Conservation (phyloP, 177 flowering plant species). For the Telopea speciosissima region DNA sequence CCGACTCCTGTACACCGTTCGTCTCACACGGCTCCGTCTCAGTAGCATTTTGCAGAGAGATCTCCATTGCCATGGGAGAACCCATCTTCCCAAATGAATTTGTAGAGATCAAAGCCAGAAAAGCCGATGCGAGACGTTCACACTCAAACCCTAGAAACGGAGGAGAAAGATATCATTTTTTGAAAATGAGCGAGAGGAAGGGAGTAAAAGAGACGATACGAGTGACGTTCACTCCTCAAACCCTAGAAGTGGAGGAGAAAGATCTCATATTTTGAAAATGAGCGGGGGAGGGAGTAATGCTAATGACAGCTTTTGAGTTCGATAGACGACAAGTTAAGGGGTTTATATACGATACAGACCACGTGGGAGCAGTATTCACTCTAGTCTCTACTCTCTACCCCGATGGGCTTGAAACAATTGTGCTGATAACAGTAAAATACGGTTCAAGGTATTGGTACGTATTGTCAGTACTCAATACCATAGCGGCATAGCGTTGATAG, state of each 20-base stretch:
- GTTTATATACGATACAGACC: too few relatives aligned
- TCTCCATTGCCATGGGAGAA: conserved; percentile 57
- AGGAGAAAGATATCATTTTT: not conserved
- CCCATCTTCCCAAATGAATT: conserved; percentile 30
- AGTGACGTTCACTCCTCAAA: conserved; percentile 6
- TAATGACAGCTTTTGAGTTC: too few relatives aligned
- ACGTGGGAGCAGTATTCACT: too few relatives aligned
- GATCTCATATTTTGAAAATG: not conserved
- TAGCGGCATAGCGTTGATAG: too few relatives aligned
- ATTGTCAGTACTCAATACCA: too few relatives aligned
- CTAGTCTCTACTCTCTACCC: too few relatives aligned
- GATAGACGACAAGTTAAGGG: too few relatives aligned
- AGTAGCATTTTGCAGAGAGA: conserved; percentile 30
- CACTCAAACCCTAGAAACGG: conserved; percentile 20
- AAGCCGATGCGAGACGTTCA: not conserved
- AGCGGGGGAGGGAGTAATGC: too few relatives aligned
- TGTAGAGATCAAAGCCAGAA: not conserved
- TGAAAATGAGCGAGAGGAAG: not conserved
- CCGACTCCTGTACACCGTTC: conserved; percentile 26
- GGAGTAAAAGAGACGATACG: not conserved
- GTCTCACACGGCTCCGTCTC: conserved; percentile 19
- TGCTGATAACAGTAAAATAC: too few relatives aligned
- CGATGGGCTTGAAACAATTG: too few relatives aligned
- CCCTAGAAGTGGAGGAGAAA: conserved; percentile 16
- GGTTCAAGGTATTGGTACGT: too few relatives aligned